These are phyloP conservation scores for Chaetomium cochliodes DNA, from an alignment of 495 filamentous ascomycete genomes.

Conservation along the genomic window DNA sequence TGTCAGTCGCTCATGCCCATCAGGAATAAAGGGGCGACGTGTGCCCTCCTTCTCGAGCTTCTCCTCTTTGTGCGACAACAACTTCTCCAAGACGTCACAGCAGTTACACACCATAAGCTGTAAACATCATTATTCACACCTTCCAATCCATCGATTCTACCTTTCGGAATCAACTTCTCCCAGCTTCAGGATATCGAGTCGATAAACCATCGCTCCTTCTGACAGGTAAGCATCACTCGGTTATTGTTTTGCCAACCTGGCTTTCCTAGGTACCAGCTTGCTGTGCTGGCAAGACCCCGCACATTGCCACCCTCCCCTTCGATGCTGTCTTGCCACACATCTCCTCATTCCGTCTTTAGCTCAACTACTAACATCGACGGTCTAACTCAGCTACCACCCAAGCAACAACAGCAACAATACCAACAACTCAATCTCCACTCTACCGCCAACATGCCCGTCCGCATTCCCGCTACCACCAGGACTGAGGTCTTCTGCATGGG, in stretches of 20 bases:
- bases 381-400: not conserved
- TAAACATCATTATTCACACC: not conserved
- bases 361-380: not conserved
- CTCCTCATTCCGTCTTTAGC: not conserved
- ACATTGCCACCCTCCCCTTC: not conserved
- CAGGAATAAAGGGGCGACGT: slow-evolving; percentile 25
- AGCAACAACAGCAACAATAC: not conserved
- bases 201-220: not conserved
- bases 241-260: not conserved
- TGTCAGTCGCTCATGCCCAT: slow-evolving; percentile 15
- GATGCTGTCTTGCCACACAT: not conserved
- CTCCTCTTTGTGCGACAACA: slow-evolving; percentile 22
- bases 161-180: not conserved
- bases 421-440: slow-evolving; percentile 7
- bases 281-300: not conserved
- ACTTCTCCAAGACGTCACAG: slow-evolving; percentile 15
- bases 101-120: slow-evolving; percentile 3
- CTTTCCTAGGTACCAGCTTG: too few relatives aligned
- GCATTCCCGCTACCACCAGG: slow-evolving; percentile 43
- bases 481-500: slow-evolving; percentile 46
- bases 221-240: slow-evolving; percentile 8
- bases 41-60: slow-evolving; percentile 24
- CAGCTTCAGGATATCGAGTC: not conserved
- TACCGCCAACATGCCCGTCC: slow-evolving; percentile 45
- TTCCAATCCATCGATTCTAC: slow-evolving; percentile 1